These are phyloP conservation scores for Dactylellina cionopaga DNA, from an alignment of 2,329 filamentous ascomycete genomes.

Conservation along the genomic window DNA sequence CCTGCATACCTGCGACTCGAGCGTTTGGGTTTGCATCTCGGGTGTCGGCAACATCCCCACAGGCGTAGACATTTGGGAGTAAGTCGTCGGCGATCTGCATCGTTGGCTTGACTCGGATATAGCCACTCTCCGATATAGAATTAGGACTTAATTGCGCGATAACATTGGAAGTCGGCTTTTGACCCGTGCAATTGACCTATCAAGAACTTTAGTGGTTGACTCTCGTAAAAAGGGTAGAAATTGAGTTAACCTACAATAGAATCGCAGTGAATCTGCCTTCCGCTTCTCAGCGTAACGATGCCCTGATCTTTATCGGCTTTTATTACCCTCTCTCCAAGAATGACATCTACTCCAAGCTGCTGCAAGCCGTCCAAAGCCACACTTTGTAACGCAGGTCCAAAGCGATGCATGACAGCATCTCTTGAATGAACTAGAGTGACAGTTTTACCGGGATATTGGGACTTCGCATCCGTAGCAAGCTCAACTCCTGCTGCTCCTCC, in stretches of 20 bases:
- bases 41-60: slow-evolving; percentile 72
- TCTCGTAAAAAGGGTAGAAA: too few species aligned
- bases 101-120: slow-evolving; percentile 67
- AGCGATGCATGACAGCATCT: slow-evolving; percentile 66
- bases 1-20: slow-evolving; percentile 68
- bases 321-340: slow-evolving; percentile 66
- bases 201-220: background rate
- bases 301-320: slow-evolving; percentile 60
- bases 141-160: slow-evolving; percentile 63
- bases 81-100: slow-evolving; percentile 67
- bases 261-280: slow-evolving; percentile 64
- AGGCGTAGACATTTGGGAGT: slow-evolving; percentile 68
- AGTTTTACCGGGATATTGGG: slow-evolving; percentile 67
- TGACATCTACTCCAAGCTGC: slow-evolving; percentile 64
- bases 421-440: slow-evolving; percentile 71
- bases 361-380: slow-evolving; percentile 62
- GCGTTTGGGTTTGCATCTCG: slow-evolving; percentile 67
- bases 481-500: slow-evolving; percentile 72
- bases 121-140: slow-evolving; percentile 64
- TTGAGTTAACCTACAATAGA: slow-evolving; percentile 62
- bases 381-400: slow-evolving; percentile 62
- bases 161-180: slow-evolving; percentile 68
- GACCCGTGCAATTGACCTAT: slow-evolving; percentile 70
- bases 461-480: slow-evolving; percentile 70
- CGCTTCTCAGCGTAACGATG: slow-evolving; percentile 64